Percentiles rank a stretch among this genome's conserved stretches.
Conservation (phyloP, 176 grass and related monocot species). For the Rhynchospora tenuis region DNA sequence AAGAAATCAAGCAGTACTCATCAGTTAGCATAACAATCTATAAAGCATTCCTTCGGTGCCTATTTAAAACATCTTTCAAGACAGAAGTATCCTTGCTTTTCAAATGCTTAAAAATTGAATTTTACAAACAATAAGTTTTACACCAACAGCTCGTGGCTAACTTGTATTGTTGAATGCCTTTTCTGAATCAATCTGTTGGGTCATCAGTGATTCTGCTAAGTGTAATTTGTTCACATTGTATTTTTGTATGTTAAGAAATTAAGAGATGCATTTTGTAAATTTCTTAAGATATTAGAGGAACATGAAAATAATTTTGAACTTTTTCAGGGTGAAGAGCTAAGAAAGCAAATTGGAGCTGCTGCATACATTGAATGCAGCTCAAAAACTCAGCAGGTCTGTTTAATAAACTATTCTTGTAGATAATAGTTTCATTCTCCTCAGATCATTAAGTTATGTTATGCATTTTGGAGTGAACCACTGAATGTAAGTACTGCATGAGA, state of each 20-base stretch:
- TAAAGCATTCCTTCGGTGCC: neutral
- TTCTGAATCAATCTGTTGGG: too few species aligned
- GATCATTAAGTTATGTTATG: neutral
- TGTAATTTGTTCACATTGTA: too few species aligned
- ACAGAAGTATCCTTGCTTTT: neutral
- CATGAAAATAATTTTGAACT: neutral
- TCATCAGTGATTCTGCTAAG: too few species aligned
- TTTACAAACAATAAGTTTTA: neutral
- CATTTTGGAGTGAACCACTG: neutral
- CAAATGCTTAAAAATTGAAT: neutral
- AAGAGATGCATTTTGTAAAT: neutral
- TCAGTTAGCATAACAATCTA: neutral
- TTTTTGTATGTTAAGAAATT: neutral
- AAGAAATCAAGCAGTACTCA: neutral
- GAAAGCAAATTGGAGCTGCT: conserved; percentile 81
- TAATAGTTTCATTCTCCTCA: neutral
- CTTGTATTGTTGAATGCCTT: too few species aligned
- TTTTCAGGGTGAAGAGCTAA: conserved; percentile 67
- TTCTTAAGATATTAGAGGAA: neutral
- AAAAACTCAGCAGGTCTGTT: conserved; percentile 70
- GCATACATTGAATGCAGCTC: conserved; percentile 89
- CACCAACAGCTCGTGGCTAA: too few species aligned
- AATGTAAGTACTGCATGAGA: neutral
- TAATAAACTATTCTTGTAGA: neutral
- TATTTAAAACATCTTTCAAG: neutral